phyloP scores from a whole-genome alignment of 202 grass and related monocot genomes.

The Elaeis oleifera region DNA sequence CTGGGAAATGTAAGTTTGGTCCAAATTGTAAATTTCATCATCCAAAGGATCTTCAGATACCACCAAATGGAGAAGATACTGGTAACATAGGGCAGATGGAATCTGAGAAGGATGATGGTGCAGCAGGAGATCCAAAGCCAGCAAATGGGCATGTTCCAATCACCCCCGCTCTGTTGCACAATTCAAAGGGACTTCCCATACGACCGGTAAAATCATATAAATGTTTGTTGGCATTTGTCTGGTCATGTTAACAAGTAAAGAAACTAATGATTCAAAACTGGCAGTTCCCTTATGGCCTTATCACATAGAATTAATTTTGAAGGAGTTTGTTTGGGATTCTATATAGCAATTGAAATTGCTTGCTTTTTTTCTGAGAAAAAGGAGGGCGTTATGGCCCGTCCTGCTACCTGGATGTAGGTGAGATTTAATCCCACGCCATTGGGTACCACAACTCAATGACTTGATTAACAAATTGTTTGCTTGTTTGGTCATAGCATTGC shows the following conservation, averaged over 20 bases:
- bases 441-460: too few species aligned
- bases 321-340: too few species aligned
- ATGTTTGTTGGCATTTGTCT: background rate
- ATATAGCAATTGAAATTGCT: too few species aligned
- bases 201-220: conserved; percentile 41
- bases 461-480: too few species aligned
- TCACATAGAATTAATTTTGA: too few species aligned
- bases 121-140: conserved; percentile 22
- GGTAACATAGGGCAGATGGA: conserved; percentile 29
- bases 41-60: conserved; percentile 47
- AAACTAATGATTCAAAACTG: too few species aligned
- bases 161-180: conserved; percentile 39
- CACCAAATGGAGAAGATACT: conserved; percentile 33
- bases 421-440: too few species aligned
- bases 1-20: conserved; percentile 79
- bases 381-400: too few species aligned
- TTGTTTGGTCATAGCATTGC: too few species aligned
- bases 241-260: conserved; percentile 2
- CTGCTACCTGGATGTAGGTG: too few species aligned
- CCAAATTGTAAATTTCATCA: conserved; percentile 69
- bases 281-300: too few species aligned
- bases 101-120: conserved; percentile 19
- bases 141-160: conserved; percentile 29
- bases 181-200: conserved; percentile 76
- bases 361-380: too few species aligned